Base-by-base conservation (phyloP, 257 asterid species). In the Solanum chilense region DNA sequence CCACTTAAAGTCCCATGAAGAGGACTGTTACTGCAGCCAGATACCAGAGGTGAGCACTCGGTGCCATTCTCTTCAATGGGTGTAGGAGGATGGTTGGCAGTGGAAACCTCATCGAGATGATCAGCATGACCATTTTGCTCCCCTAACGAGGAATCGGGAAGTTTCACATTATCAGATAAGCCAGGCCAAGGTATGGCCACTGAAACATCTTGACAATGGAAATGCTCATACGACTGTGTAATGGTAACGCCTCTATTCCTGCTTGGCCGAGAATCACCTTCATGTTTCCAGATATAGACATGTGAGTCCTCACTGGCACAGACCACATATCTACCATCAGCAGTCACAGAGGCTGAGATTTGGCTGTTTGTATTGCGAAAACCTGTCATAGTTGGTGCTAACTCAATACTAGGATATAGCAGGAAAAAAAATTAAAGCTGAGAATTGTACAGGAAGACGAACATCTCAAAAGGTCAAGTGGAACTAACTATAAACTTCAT, bases 111-210 rank as follows among this genome's bases (percentile, higher is more conserved):
- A 83, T 95, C 96, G 0, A 87, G 86, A 49, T 66, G 92, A 75
- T 93, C 91, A 49, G 84, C 35, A 27, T 89, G 74, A 25, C 93
- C 91, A 75, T 90, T 93, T 31, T 84, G 91, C 7, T 87, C 93
- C 58, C 88, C 71, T n/a, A 91, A 83, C 39, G 89, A 88, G 49
- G 88, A 69, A 75, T 92, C 90, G 83, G 87, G 94, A 89, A 74
- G 88, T 66, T 75, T 91, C 95, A 91, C 91, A 18, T 92, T 73
- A 78, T 91, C 95, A 3, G 92, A 86, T 77, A 91, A 70, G 21
- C 98, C 96, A 45, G 98, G 99, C 99, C 99, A 97, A 23, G 99
- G 98, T 90, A 96, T 93, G 71, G 99, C 99, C 58, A 91, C 91
- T 3, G 99, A 93, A 69, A 96, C 99, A 89, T 97, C 99, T 93